Evolutionary conservation across 352 stramenopile species (phyloP), one percentile per base, ranked within the genome.

Genomic region (Globisporangium apiculatum): DNA sequence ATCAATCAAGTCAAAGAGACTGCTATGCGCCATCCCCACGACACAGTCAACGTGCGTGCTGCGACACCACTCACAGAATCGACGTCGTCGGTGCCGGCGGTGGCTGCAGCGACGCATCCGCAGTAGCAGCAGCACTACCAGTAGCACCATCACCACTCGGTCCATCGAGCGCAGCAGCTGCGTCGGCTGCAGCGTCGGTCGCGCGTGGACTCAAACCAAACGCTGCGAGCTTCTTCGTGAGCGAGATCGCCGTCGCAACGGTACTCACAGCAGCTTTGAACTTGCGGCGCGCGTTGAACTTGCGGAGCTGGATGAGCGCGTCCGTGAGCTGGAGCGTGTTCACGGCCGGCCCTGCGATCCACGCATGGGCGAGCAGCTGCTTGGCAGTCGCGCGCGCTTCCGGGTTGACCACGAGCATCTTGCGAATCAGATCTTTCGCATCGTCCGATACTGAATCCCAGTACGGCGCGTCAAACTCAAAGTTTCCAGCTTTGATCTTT

Each of bases 281-380:
- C 71, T 97, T 97, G 49, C 93, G 83, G 45, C 93, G 95, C 35
- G 89, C 93, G 67, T 97, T 97, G 74, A 96, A 98, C 60, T 87
- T 91, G 65, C 84, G 89, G 62, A 98, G 76, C 60, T 97, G 73
- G 46, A 82, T 67, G 55, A 98, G 73, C 57, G 93, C 95, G 5
- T 72, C 87, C 47, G 82, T 93, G 48, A 98, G 68, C 53, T 83
- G 78, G 53, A 94, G 76, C 37, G 81, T 76, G 64, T 80, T 79
- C 14, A 87, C 65, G 54, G 83, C 51, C 43, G 70, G 53, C 56
- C 78, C 79, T 61, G 79, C 69, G 66, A 98, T 96, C 95, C 95
- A 98, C 63, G 76, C 78, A 68, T 98, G 85, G 37, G 82, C 53
- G 37, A 92, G 67, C 36, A 94, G 56, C 54, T 90, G 68, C n/a